phyloP scores from a whole-genome alignment of 257 asterid species.

The Phtheirospermum japonicum region DNA sequence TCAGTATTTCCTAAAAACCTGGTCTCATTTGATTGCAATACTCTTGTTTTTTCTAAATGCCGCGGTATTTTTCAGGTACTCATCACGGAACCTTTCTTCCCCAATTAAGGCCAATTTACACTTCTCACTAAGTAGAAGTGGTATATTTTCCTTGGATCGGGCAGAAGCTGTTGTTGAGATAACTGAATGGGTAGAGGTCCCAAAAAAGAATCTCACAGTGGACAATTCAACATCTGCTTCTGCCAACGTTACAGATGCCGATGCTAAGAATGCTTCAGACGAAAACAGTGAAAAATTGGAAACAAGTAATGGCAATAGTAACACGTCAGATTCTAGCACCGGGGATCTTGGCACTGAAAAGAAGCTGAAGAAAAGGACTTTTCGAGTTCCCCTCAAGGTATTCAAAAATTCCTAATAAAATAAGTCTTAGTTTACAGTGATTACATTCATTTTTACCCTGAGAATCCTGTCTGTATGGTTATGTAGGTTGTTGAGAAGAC shows the following conservation, averaged over 20 bases:
- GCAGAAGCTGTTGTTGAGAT: constrained; percentile 92
- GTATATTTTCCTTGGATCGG: constrained; percentile 76
- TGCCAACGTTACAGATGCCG: constrained; percentile 55
- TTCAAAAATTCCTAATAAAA: constrained; percentile 1
- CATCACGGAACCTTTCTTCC: constrained; percentile 82
- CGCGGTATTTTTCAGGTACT: constrained; percentile 54
- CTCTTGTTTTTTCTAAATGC: constrained; percentile 20
- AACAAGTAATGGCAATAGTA: constrained; percentile 38
- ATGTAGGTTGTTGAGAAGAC: constrained; percentile 81
- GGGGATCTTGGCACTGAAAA: constrained; percentile 66
- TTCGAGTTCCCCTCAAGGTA: constrained; percentile 91
- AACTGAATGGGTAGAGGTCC: constrained; percentile 98
- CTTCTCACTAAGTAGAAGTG: constrained; percentile 96
- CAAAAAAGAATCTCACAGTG: constrained; percentile 73
- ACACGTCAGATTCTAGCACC: constrained; percentile 44
- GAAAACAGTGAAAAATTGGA: constrained; percentile 55
- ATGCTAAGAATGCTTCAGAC: constrained; percentile 44
- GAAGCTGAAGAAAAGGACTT: constrained; percentile 88
- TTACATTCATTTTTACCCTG: constrained; percentile 15
- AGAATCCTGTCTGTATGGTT: constrained; percentile 24
- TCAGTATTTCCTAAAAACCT: constrained; percentile 17
- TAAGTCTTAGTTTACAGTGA: constrained; percentile 7
- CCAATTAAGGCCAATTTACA: constrained; percentile 93
- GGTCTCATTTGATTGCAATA: constrained; percentile 15
- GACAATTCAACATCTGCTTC: constrained; percentile 75